A percentile compares a stretch with the other conserved stretches of the same genome.
These are phyloP conservation scores for Penicillium sp. DNA, from an alignment of 2,329 filamentous ascomycete species.

Conservation along the genomic window DNA sequence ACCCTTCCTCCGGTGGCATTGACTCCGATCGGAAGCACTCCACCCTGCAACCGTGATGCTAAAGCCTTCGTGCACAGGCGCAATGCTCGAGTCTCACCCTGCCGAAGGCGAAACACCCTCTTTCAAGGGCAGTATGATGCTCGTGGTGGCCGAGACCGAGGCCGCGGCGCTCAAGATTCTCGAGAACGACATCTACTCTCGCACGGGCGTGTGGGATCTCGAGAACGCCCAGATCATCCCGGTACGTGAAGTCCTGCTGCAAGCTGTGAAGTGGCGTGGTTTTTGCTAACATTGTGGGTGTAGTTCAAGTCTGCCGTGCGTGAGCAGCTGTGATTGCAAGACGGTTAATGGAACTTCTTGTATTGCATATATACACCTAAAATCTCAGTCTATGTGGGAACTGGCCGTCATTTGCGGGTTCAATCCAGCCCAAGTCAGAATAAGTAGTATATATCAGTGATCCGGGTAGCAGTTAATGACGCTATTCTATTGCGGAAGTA, in stretches of 20 bases:
- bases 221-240: conserved; percentile 55
- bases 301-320: conserved; percentile 36
- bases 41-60: neutral
- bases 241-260: conserved; percentile 26
- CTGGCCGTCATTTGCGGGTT: no score
- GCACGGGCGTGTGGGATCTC: conserved; percentile 74
- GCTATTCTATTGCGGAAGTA: no score
- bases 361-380: no score
- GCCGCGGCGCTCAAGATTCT: conserved; percentile 68
- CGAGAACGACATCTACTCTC: conserved; percentile 69
- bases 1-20: no score
- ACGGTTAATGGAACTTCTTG: neutral
- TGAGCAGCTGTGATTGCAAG: conserved; percentile 13
- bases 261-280: neutral
- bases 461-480: no score
- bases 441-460: no score
- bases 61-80: conserved; percentile 54
- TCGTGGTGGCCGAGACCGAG: conserved; percentile 63
- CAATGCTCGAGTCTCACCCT: conserved; percentile 64
- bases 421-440: no score
- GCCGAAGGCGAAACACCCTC: conserved; percentile 59
- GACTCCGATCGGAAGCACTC: neutral
- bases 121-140: conserved; percentile 71
- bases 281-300: conserved; percentile 8
- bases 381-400: no score